Evolutionary conservation across 2,329 filamentous ascomycete species (phyloP).

Genomic region (Emergomyces pasteurianus): DNA sequence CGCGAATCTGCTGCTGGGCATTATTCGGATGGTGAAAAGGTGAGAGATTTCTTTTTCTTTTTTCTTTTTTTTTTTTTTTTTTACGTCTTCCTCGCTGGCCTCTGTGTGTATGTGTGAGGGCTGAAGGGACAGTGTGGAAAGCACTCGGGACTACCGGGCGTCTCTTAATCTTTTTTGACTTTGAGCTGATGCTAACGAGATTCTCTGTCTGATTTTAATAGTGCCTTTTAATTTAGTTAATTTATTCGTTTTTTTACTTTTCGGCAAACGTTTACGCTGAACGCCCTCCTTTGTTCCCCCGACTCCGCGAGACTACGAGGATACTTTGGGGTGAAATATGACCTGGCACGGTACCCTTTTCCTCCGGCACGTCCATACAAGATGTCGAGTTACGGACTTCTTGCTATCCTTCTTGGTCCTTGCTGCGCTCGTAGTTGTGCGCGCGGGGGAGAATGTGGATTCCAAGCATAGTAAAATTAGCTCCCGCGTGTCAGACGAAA

Average conservation of each 20-base stretch:
- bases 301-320: not conserved
- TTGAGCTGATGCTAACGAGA: constrained; percentile 14
- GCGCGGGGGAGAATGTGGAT: not conserved
- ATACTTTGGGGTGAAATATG: not conserved
- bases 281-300: not conserved
- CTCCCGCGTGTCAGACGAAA: constrained; percentile 8
- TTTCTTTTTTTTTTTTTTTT: no score
- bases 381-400: not conserved
- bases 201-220: constrained; percentile 7
- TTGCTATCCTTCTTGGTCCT: not conserved
- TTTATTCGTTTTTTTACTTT: not conserved
- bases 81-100: not conserved
- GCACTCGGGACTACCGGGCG: constrained; percentile 5
- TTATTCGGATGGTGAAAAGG: not conserved
- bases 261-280: constrained; percentile 2
- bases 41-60: not conserved
- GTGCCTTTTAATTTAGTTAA: not conserved
- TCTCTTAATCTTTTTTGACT: constrained; percentile 11
- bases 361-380: not conserved
- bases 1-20: not conserved
- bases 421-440: not conserved
- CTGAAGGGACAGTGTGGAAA: no score
- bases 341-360: not conserved
- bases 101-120: no score
- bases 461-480: constrained; percentile 4